Base-by-base conservation (phyloP, 148 eudicot genomes). In the Camellia granthamiana region DNA sequence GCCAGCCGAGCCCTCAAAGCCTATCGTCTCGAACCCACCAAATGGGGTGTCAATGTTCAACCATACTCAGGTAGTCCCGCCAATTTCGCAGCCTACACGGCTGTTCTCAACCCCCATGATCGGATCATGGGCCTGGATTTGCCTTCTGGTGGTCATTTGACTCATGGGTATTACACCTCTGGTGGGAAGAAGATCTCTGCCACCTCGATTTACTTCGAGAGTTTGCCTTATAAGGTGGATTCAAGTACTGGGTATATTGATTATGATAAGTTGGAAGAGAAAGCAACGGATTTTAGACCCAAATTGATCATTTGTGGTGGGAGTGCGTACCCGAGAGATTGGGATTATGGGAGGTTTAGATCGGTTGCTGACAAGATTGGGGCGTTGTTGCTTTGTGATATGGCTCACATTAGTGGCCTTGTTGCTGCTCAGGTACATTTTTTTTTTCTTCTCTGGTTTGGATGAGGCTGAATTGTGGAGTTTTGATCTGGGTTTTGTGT, bases 361-460 rank as follows among this genome's bases (percentile, higher is more conserved):
- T 73, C 86, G 30, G 78, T 95, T 80, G 97, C 98, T 72, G 97
- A 95, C 64, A 95, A 95, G 83, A 81, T 89, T 77, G 98, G 98
- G 0, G 97, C 98, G 0, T 86, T 91, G 74, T 89, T 95, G 92
- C 90, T 95, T 1, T 95, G 98, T 84, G 98, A 95, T 83, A 95
- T 95, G 98, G 97, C 98, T 78, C 98, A 95, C 78, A 95, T 95
- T 55, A 93, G 97, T 86, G 98, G 98, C 46, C 98, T 95, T 84
- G 98, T 97, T 84, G 99, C 99, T 88, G 98, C 99, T 77, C 88
- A 97, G 99, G 99, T 97, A 92, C 76, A 59, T 51, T 62, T 21
- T 15, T 84, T 42, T 54, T 16, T 11, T 54, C 4, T 3, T n/a
- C 23, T 21, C 41, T 58, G 8, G 23, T 78, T 15, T 42, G 18